phyloP scores from a whole-genome alignment of 2,329 filamentous ascomycete genomes.

The Neopestalotiopsis sp. region DNA sequence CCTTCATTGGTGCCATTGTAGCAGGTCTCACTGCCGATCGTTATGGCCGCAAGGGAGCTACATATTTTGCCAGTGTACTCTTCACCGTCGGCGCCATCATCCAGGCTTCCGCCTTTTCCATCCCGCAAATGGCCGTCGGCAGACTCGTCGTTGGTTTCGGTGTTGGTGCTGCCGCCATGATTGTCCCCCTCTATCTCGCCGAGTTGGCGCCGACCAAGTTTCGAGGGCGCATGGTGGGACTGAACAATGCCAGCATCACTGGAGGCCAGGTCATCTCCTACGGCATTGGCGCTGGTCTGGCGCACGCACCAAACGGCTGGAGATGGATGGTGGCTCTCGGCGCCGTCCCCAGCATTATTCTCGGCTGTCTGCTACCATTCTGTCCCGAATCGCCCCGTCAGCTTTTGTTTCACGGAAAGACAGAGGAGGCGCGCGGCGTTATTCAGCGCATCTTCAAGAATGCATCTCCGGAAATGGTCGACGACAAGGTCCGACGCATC shows the following conservation, averaged over 20 bases:
- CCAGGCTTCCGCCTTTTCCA: constrained; percentile 39
- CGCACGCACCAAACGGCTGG: not conserved
- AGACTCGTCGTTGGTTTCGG: constrained; percentile 53
- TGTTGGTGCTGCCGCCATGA: constrained; percentile 52
- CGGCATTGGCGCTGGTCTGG: not conserved
- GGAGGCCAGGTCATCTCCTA: not conserved
- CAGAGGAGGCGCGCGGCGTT: not conserved
- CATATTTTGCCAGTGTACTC: constrained; percentile 45
- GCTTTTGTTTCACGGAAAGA: not conserved
- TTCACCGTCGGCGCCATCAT: constrained; percentile 43
- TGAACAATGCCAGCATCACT: not conserved
- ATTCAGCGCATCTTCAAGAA: not conserved
- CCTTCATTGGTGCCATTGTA: constrained; percentile 47
- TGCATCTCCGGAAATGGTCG: not conserved
- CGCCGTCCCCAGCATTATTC: not conserved
- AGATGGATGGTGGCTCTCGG: not conserved
- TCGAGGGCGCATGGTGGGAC: not conserved
- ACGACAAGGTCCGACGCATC: not conserved
- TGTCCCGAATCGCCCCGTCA: not conserved
- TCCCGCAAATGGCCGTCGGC: constrained; percentile 49
- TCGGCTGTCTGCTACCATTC: not conserved
- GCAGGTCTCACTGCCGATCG: constrained; percentile 41
- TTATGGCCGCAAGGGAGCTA: constrained; percentile 43
- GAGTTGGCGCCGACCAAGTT: not conserved
- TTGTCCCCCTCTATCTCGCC: constrained; percentile 30